Evolutionary conservation across 257 asterid species (phyloP), one percentile per base, ranked within the genome.

Genomic region (Solanum lycopersicoides): DNA sequence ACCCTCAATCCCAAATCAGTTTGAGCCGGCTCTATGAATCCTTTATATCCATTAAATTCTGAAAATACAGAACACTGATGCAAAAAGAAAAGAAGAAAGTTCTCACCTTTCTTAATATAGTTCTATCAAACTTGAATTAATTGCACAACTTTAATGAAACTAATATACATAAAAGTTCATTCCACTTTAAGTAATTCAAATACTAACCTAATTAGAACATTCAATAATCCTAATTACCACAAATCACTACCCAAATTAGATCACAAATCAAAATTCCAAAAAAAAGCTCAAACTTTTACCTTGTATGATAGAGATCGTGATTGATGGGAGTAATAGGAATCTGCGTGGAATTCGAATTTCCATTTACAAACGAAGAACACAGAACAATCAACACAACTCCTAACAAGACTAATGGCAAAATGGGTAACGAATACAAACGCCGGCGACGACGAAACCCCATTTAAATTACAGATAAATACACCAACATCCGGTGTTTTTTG

Each of bases 261-360:
- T 76, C 83, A 76, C 20, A 47, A 68, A 86, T 71, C n/a, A 2
- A 86, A 86, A 86, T 10, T 7, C 23, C 2, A 35, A 23, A 34
- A 20, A 45, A 50, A 71, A 12, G 23, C 23, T 35, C 4, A 18
- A 28, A 76, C 20, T 2, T 11, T 39, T 66, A 94, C 99, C 99
- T 94, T 86, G 98, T 91, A 86, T 96, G 99, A 89, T 96, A 96
- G 87, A 96, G 98, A 93, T 96, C 98, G 89, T 85, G 94, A 91
- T 96, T 95, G 92, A 96, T 93, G 71, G 97, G 98, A 21, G 98
- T 95, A 85, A 93, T 73, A 79, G 83, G 50, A 88, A 89, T 56
- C 63, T 79, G 79, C 5, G 93, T 88, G 79, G 83, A 92, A 89
- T 94, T 90, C 66, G 91, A 84, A 89, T 94, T 83, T 21, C 95